A percentile compares a stretch with the other conserved stretches of the same genome.
phyloP scores from a whole-genome alignment of 1,284 basidiomycete genomes.

The Tilletia horrida region DNA sequence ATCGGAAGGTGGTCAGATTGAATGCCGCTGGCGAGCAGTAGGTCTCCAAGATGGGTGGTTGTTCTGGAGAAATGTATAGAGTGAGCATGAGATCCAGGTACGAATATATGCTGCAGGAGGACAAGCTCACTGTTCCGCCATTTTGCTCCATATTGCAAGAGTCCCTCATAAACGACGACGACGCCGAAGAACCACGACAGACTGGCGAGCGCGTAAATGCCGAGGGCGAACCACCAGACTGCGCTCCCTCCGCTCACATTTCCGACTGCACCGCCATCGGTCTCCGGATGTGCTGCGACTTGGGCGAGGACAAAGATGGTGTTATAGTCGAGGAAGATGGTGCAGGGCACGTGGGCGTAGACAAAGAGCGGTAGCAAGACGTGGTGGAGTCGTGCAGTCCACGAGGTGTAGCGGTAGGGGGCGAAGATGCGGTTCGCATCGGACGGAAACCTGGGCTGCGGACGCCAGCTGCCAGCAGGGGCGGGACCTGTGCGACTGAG shows the following conservation, averaged over 20 bases:
- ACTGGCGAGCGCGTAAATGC: constrained; percentile 29
- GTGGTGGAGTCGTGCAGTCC: constrained; percentile 30
- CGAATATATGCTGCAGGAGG: neutral
- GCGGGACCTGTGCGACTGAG: no score
- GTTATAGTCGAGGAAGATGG: constrained; percentile 54
- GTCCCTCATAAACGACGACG: constrained; percentile 31
- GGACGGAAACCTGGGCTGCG: constrained; percentile 3
- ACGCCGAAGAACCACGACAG: constrained; percentile 35
- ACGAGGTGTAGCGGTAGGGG: constrained; percentile 23
- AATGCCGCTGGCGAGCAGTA: constrained; percentile 37
- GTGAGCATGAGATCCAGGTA: neutral
- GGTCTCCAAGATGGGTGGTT: constrained; percentile 32
- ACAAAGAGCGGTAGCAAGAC: constrained; percentile 29
- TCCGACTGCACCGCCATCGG: constrained; percentile 15
- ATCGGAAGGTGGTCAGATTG: constrained; percentile 28
- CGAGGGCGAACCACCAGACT: constrained; percentile 38
- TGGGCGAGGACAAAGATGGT: constrained; percentile 48
- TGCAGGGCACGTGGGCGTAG: constrained; percentile 44
- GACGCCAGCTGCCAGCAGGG: neutral
- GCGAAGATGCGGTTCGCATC: neutral
- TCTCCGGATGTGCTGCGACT: constrained; percentile 38
- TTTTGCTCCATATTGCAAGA: constrained; percentile 27
- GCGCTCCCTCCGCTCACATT: constrained; percentile 16
- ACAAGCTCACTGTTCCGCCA: constrained; percentile 24
- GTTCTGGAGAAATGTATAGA: neutral